A percentile compares a stretch with the other conserved stretches of the same genome.
Conservation (phyloP, 176 grass and related monocot genomes). For the Ampelocalamus luodianensis region DNA sequence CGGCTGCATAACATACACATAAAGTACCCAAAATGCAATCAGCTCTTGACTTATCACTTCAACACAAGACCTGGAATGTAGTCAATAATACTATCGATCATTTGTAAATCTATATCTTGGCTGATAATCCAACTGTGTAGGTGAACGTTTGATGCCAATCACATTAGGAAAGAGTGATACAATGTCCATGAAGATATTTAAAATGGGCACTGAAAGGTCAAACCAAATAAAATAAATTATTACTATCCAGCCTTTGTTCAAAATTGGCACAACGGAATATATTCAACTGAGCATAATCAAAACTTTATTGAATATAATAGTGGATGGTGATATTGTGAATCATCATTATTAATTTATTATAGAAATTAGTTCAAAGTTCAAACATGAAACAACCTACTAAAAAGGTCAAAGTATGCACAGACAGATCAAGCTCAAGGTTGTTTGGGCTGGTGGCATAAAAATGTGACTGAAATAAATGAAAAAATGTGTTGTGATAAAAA, state of each 20-base stretch:
- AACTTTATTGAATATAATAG: neutral
- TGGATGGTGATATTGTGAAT: neutral
- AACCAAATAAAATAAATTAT: neutral
- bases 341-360: neutral
- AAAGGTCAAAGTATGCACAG: slow-evolving; percentile 6
- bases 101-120: neutral
- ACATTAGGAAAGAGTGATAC: slow-evolving; percentile 12
- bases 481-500: neutral
- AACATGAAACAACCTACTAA: slow-evolving; percentile 1
- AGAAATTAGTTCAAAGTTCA: slow-evolving; percentile 9
- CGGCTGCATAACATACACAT: slow-evolving; percentile 53
- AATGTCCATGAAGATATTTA: neutral
- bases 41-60: slow-evolving; percentile 35
- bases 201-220: slow-evolving; percentile 12
- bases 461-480: neutral
- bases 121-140: slow-evolving; percentile 15
- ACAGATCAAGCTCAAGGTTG: neutral
- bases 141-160: neutral
- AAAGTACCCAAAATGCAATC: slow-evolving; percentile 46
- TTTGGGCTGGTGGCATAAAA: slow-evolving; percentile 8
- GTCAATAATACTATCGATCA: neutral
- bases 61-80: slow-evolving; percentile 13
- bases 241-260: neutral
- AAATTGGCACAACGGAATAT: neutral
- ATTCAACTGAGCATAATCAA: neutral